Evolutionary conservation across 176 grass and related monocot genomes (phyloP), one percentile per base, ranked within the genome.

Genomic region (Hyparrhenia diplandra): DNA sequence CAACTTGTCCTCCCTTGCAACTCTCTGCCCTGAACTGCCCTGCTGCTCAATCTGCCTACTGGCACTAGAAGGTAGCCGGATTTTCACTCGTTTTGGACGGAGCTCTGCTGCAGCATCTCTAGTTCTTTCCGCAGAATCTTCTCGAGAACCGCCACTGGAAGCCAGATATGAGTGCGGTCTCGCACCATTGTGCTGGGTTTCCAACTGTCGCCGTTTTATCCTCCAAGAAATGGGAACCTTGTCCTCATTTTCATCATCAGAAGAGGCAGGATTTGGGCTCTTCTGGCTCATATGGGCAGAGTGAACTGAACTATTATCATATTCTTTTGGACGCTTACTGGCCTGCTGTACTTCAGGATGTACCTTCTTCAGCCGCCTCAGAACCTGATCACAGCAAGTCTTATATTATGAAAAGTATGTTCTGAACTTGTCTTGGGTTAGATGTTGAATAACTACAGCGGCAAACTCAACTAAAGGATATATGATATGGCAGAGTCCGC

Each of bases 341-440:
- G 37, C 45, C 5, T 71, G 76, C 52, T 57, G 79, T 55, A 70
- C 80, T 89, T 91, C 90, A 63, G 62, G 40, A 40, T 67, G 69
- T 8, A 46, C 72, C 85, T 99, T 99, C 85, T 95, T 99, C 87
- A 99, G 74, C 43, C 97, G 90, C 88, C 87, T 95, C 35, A 91
- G 74, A 87, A 91, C 93, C 97, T 99, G 73, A 29, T 55, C 9
- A 42, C 42, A 78, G 13, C 20, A 68, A 37, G 13, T 40, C 45
- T 57, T 69, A 20, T 23, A 86, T 35, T 70, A 49, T 8, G 32
- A 85, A 69, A 73, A 76, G 31, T 58, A 64, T 42, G 59, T 75
- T 55, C 49, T 21, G 59, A 81, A 81, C 6, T 63, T 64, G 64
- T 32, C 5, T 29, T 64, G 20, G 25, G 14, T 10, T 52, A 23